Evolutionary conservation across 164 flowering plant species (phyloP), one percentile per base, ranked within the genome.

Genomic region (Pachysandra terminalis): DNA sequence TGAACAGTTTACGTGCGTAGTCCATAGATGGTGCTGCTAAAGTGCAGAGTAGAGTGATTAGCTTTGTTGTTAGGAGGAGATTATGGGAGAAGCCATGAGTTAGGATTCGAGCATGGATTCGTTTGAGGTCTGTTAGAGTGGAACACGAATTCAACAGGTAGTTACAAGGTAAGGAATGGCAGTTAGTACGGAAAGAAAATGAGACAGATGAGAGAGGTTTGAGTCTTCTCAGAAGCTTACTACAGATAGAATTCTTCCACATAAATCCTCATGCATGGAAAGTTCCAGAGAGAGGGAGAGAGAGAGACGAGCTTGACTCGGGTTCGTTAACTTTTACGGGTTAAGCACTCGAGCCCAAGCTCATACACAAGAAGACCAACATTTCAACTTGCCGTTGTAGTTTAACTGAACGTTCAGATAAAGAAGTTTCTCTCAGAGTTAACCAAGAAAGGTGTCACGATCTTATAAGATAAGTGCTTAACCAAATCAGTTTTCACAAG

Each of bases 1-100:
- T 52, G 27, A 62, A 62, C 63, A 60, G 40, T 17, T 60, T 27
- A 1, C 63, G 63, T 5, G 63, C 45, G 35, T 60, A 60, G 45
- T 60, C 63, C 63, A 60, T 60, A 1, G 19, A 26, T 3, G 63
- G 63, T 4, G 63, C 28, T 4, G 63, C 28, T 5, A 60, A 60
- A 5, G 51, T 12, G 51, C 51, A 45, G 10, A 13, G 9, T 10
- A 45, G 51, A 15, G 51, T 45, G 51, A 45, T 45, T 1, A 45
- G 51, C 17, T 45, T 45, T 5, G 51, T 45, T 45, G 17, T 15
- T 45, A 45, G 51, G 51, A 12, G 51, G 51, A 45, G 51, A 15
- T 12, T 45, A 1, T 45, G 51, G 6, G 51, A 45, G 51, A 12
- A 45, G 16, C 51, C 15, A 12, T 45, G 16, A 10, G 15, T 45